These are phyloP conservation scores for Chamaenerion angustifolium DNA, from an alignment of 345 rosid species.

Conservation along the genomic window DNA sequence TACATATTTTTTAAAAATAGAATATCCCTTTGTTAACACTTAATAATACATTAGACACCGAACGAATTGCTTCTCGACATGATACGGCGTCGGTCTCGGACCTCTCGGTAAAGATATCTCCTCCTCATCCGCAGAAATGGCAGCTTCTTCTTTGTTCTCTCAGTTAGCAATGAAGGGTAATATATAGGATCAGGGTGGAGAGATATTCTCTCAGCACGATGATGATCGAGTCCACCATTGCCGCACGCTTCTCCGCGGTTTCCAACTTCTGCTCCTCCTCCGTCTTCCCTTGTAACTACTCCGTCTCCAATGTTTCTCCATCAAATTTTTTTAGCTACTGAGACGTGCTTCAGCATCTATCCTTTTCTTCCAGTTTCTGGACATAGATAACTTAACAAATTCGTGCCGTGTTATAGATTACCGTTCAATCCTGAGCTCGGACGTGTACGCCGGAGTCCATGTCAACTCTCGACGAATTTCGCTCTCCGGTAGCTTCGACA, in stretches of 20 bases:
- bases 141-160: too few relatives aligned
- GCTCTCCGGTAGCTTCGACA: conserved; percentile 23
- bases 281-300: conserved; percentile 30
- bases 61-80: too few relatives aligned
- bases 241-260: conserved; percentile 49
- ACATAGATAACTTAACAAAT: neutral
- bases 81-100: too few relatives aligned
- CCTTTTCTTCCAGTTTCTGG: conserved; percentile 17
- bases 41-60: too few relatives aligned
- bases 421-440: conserved; percentile 30
- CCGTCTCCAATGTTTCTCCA: neutral
- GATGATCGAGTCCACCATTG: conserved; percentile 58
- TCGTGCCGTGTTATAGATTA: conserved; percentile 24
- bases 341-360: neutral
- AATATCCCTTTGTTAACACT: too few relatives aligned
- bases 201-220: conserved; percentile 2
- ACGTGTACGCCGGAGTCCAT: conserved; percentile 31
- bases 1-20: too few relatives aligned
- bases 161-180: neutral
- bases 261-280: conserved; percentile 35
- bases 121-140: too few relatives aligned
- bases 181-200: neutral
- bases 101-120: too few relatives aligned
- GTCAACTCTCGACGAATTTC: conserved; percentile 24
- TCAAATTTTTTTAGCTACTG: neutral